Evolutionary conservation across 2,329 filamentous ascomycete species (phyloP).

Genomic region (Zopfia rhizophila): DNA sequence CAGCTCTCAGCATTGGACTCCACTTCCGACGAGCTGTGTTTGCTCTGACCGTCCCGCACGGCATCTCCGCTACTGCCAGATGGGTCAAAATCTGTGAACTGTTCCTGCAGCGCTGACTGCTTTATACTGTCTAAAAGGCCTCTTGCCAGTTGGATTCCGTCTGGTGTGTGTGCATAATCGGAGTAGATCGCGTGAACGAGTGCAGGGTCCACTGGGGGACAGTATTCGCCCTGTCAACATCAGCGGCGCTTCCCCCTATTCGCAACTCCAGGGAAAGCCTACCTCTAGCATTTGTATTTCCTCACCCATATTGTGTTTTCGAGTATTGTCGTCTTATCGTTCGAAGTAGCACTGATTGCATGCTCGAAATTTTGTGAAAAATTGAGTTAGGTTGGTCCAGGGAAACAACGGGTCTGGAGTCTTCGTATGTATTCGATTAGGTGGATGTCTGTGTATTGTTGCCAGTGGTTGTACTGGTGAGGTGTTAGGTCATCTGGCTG

Average conservation of each 20-base stretch:
- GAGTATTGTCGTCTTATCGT: constrained; percentile 33
- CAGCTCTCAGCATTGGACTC: constrained; percentile 51
- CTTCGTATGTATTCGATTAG: too few relatives aligned
- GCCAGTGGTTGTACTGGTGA: too few relatives aligned
- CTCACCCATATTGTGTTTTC: constrained; percentile 48
- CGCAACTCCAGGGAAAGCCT: constrained; percentile 16
- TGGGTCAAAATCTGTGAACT: constrained; percentile 80
- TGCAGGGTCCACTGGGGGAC: constrained; percentile 78
- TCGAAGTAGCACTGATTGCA: constrained; percentile 31
- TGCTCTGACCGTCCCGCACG: constrained; percentile 26
- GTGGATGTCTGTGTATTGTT: too few relatives aligned
- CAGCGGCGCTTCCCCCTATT: constrained; percentile 21
- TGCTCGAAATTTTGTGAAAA: constrained; percentile 40
- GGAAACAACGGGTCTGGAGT: too few relatives aligned
- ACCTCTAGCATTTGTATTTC: constrained; percentile 46
- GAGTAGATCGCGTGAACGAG: constrained; percentile 78
- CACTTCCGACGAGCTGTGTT: constrained; percentile 33
- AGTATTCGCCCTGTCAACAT: constrained; percentile 71
- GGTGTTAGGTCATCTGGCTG: too few relatives aligned
- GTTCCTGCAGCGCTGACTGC: constrained; percentile 71
- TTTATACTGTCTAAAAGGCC: constrained; percentile 73
- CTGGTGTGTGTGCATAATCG: constrained; percentile 74
- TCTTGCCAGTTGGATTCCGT: constrained; percentile 64
- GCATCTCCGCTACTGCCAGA: constrained; percentile 70
- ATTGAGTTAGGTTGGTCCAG: too few relatives aligned